Conservation (phyloP, 306 rosid genomes). For the Begonia fuchsioides region DNA sequence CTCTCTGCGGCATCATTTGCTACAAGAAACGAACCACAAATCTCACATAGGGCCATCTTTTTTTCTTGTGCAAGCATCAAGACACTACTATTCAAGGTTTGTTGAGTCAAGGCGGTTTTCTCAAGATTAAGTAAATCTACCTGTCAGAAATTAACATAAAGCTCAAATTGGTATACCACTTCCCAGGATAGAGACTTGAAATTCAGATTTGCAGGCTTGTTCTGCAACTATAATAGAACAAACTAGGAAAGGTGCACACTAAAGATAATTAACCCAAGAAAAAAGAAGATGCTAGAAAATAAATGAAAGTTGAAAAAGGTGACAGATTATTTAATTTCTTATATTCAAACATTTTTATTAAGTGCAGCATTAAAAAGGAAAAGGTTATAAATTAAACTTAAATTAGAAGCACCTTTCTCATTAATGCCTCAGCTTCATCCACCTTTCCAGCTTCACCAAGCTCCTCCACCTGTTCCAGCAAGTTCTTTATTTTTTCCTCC, state of each 20-base stretch:
- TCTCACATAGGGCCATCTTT: slow-evolving; percentile 97
- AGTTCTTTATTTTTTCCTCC: slow-evolving; percentile 95
- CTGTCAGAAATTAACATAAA: slow-evolving; percentile 14
- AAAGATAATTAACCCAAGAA: too few relatives aligned
- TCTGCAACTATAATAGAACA: too few relatives aligned
- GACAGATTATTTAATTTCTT: too few relatives aligned
- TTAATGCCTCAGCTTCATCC: slow-evolving; percentile 98
- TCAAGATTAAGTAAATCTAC: slow-evolving; percentile 79
- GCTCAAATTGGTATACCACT: too few relatives aligned
- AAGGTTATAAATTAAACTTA: too few relatives aligned
- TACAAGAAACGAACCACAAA: slow-evolving; percentile 95
- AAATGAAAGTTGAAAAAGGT: too few relatives aligned
- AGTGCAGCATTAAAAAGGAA: too few relatives aligned
- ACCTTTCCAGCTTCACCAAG: slow-evolving; percentile 99
- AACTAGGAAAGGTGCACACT: too few relatives aligned
- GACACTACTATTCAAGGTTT: slow-evolving; percentile 58
- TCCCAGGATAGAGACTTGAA: too few relatives aligned
- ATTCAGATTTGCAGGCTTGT: too few relatives aligned
- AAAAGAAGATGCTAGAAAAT: too few relatives aligned
- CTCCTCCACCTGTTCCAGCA: slow-evolving; percentile 88
- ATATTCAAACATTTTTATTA: too few relatives aligned
- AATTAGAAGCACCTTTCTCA: slow-evolving; percentile 71
- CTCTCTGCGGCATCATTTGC: slow-evolving; percentile 99
- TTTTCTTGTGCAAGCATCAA: slow-evolving; percentile 84
- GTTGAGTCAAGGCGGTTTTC: slow-evolving; percentile 66